phyloP scores from a whole-genome alignment of 23 red algal species.

The Gracilaria domingensis region DNA sequence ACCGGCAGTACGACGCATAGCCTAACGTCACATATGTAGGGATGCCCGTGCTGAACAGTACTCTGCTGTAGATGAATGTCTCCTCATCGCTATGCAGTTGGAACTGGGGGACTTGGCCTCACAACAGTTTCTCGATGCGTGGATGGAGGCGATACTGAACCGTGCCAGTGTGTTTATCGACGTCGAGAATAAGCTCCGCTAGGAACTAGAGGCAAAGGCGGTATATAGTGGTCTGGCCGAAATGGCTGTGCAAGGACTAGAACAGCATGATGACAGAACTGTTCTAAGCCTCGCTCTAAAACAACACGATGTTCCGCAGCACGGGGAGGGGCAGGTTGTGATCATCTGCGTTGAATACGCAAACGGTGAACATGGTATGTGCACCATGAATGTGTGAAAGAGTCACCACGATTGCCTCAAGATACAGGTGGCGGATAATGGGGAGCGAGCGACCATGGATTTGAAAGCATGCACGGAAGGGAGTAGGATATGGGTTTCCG shows the following conservation, averaged over 20 bases:
- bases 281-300: conserved; percentile 9
- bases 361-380: conserved; percentile 21
- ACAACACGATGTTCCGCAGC: conserved; percentile 13
- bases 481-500: conserved; percentile 31
- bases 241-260: conserved; percentile 32
- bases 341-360: conserved; percentile 3
- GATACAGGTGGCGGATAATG: conserved; percentile 29
- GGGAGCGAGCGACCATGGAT: conserved; percentile 22
- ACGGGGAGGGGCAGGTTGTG: conserved; percentile 54
- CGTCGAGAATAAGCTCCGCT: conserved; percentile 37
- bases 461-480: conserved; percentile 25
- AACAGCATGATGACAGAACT: neutral
- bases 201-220: conserved; percentile 36
- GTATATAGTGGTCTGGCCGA: conserved; percentile 43
- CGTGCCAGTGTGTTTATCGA: conserved; percentile 45
- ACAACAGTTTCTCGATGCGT: conserved; percentile 31
- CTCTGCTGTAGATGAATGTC: conserved; percentile 46
- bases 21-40: conserved; percentile 52
- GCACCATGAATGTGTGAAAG: conserved; percentile 24
- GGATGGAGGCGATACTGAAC: conserved; percentile 55
- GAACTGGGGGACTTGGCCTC: conserved; percentile 30
- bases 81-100: conserved; percentile 54
- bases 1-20: conserved; percentile 61
- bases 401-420: conserved; percentile 1
- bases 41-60: conserved; percentile 42